Conservation (phyloP, 129 eudicot species). For the Artemisia argyi region DNA sequence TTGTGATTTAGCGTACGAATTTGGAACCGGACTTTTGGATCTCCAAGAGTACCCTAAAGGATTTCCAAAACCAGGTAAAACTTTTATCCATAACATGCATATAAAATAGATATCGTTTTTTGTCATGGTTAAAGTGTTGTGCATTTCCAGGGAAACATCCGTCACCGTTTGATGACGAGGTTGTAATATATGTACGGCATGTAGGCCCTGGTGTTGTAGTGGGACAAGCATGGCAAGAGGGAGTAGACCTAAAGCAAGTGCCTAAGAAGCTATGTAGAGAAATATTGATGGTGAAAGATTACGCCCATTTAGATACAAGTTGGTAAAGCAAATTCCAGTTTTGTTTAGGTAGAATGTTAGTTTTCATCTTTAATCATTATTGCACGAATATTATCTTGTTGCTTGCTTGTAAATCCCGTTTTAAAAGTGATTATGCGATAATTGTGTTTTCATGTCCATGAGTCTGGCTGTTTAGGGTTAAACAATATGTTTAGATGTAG, state of each 20-base stretch:
- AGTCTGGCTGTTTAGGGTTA: no score
- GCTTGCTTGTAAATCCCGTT: neutral
- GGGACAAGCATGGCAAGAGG: slow-evolving; percentile 92
- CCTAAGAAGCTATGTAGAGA: slow-evolving; percentile 76
- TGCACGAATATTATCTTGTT: no score
- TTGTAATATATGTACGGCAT: slow-evolving; percentile 60
- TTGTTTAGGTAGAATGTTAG: slow-evolving; percentile 7
- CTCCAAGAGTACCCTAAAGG: slow-evolving; percentile 62
- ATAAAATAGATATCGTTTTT: neutral
- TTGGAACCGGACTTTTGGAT: slow-evolving; percentile 66
- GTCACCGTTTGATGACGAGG: slow-evolving; percentile 67
- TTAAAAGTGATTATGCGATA: neutral
- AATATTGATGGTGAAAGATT: slow-evolving; percentile 74
- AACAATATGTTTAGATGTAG: no score
- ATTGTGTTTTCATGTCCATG: no score
- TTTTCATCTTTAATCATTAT: neutral
- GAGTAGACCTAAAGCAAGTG: slow-evolving; percentile 57
- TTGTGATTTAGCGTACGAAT: slow-evolving; percentile 80
- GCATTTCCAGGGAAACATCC: slow-evolving; percentile 64
- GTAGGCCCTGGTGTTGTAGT: slow-evolving; percentile 77
- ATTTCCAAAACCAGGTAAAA: slow-evolving; percentile 74
- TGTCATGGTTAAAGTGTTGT: neutral
- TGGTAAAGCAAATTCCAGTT: slow-evolving; percentile 22
- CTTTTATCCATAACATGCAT: no score
- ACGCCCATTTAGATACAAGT: slow-evolving; percentile 23